Evolutionary conservation across 106 monocot species (phyloP), one percentile per base, ranked within the genome.

Genomic region (Dioscorea dumetorum): DNA sequence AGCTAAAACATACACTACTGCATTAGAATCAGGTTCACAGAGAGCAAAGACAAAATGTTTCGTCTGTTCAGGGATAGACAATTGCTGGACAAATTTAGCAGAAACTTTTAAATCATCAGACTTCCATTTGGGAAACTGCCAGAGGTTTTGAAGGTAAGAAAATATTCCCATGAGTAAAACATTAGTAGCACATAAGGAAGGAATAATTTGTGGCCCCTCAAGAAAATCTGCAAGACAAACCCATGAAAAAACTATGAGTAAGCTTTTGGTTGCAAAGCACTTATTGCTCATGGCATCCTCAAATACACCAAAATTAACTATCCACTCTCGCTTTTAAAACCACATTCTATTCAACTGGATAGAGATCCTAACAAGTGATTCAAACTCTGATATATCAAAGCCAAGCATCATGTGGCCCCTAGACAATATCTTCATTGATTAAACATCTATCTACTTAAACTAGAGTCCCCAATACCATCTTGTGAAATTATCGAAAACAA

Each of bases 11-110:
- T 88, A 88, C 28, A 88, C 72, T n/a, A 88, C 79, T 41, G 64
- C 60, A 23, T 74, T 49, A 12, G 73, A 79, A 60, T 73, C 71
- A 7, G 80, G 78, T 57, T 82, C 88, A 19, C 70, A 73, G 24
- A 83, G 62, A 60, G 88, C 93, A 68, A 85, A 88, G 13, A 88
- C 76, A 71, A 93, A 93, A 33, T 85, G 78, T 58, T 93, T 93
- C 31, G 88, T 83, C 50, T 79, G 74, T 53, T 95, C 88, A 7
- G 94, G 81, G 49, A 95, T 67, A 35, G 85, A 64, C 67, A 95
- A 85, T 57, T 48, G 33, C 6, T 56, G 57, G 64, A 95, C 76
- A 50, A 91, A 56, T 68, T 64, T 70, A 35, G 64, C 79, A 12
- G 90, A 95, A 61, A 76, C 41, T 69, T 83, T 83, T 60, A 95